Evolutionary conservation across 2,329 filamentous ascomycete genomes (phyloP).

Genomic region (Xylariaceae sp.): DNA sequence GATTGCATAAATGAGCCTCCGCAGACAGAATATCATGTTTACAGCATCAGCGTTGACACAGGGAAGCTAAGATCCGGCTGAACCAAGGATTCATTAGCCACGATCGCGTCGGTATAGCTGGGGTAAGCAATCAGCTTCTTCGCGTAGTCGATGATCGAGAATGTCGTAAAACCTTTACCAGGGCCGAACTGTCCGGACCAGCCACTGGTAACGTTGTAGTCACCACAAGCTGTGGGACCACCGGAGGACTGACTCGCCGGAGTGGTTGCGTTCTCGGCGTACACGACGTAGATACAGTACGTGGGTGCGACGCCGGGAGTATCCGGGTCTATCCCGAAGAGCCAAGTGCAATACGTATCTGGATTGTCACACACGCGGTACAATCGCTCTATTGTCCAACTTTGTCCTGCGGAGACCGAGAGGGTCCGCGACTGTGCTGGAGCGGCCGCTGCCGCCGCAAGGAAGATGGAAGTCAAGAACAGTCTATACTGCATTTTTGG

Average conservation of each 20-base stretch:
- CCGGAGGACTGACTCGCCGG: conserved; percentile 32
- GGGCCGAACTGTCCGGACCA: conserved; percentile 55
- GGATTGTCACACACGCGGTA: conserved; percentile 36
- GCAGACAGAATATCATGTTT: too few relatives aligned
- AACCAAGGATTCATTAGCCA: conserved; percentile 42
- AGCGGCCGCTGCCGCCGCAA: conserved; percentile 16
- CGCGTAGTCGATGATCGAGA: conserved; percentile 45
- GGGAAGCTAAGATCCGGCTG: conserved; percentile 41
- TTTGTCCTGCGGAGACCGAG: conserved; percentile 21
- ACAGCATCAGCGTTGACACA: conserved; percentile 19
- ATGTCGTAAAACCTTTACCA: conserved; percentile 50
- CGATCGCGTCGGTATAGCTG: conserved; percentile 49
- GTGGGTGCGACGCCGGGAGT: conserved; percentile 29
- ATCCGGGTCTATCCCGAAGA: conserved; percentile 38
- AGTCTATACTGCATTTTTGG: conserved; percentile 31
- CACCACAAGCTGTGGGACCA: conserved; percentile 40
- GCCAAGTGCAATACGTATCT: conserved; percentile 39
- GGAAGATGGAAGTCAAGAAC: conserved; percentile 16
- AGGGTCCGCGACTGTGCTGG: too few relatives aligned
- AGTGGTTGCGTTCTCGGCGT: conserved; percentile 17
- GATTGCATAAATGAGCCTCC: too few relatives aligned
- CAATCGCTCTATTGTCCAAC: conserved; percentile 40
- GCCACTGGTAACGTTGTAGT: conserved; percentile 49
- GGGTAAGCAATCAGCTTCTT: conserved; percentile 47
- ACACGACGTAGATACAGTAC: conserved; percentile 37